Conservation (phyloP, 768 basidiomycete genomes). For the Pisolithus microcarpus region DNA sequence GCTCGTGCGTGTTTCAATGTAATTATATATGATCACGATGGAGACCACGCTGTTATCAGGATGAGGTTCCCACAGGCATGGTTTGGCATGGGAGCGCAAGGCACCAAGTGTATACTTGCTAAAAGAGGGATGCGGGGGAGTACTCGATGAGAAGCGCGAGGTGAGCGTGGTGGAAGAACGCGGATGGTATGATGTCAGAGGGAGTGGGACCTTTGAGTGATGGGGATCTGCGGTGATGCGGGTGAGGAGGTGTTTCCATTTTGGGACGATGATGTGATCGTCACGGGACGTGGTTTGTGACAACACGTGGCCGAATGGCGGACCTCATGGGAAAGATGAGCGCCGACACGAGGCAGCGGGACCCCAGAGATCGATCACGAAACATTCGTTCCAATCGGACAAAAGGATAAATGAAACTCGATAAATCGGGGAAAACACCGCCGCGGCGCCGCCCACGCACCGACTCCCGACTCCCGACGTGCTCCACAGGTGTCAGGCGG, state of each 20-base stretch:
- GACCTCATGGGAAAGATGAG: constrained; percentile 9
- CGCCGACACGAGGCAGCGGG: constrained; percentile 27
- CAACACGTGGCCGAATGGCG: constrained; percentile 8
- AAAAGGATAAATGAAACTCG: constrained; percentile 1
- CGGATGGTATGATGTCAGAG: not conserved
- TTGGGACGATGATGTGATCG: constrained; percentile 5
- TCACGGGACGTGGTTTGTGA: not conserved
- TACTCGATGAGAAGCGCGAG: not conserved
- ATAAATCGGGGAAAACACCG: constrained; percentile 11
- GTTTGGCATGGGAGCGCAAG: too few species aligned
- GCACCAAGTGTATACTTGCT: too few species aligned
- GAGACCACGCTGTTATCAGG: too few species aligned
- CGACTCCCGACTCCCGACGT: not conserved
- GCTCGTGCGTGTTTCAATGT: too few species aligned
- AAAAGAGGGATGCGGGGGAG: too few species aligned
- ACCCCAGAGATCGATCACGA: constrained; percentile 13
- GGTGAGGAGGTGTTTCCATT: constrained; percentile 7
- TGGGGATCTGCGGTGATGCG: constrained; percentile 14
- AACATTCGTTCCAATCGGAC: not conserved
- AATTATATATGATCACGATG: too few species aligned
- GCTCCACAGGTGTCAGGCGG: not conserved
- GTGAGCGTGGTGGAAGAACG: not conserved
- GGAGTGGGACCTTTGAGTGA: constrained; percentile 10
- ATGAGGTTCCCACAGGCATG: too few species aligned
- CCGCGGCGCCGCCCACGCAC: not conserved